Evolutionary conservation across 345 rosid species (phyloP).

Genomic region (Murraya koenigii): DNA sequence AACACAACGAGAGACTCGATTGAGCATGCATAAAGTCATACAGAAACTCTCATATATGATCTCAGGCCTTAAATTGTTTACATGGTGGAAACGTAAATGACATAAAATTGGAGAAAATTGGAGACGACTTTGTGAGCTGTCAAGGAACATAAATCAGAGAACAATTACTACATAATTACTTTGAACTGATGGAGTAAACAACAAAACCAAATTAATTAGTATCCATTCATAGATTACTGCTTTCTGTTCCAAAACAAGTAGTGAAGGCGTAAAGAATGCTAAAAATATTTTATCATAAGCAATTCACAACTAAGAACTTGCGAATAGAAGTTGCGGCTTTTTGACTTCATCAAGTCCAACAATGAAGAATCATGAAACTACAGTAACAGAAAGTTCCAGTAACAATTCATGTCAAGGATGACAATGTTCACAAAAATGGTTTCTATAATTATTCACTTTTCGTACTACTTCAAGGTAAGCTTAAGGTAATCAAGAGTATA

Average conservation of each 20-base stretch:
- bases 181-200: background rate
- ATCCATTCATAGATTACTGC: background rate
- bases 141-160: background rate
- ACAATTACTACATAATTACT: background rate
- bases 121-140: background rate
- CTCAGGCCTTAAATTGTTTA: background rate
- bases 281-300: background rate
- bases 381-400: background rate
- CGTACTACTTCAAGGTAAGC: background rate
- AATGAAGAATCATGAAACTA: slow-evolving; percentile 1
- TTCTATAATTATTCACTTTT: background rate
- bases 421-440: background rate
- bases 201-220: background rate
- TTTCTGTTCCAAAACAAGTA: background rate
- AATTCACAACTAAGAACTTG: background rate
- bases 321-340: background rate
- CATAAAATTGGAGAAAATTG: background rate
- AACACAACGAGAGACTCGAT: background rate
- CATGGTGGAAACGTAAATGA: background rate
- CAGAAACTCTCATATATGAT: background rate
- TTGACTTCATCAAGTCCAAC: background rate
- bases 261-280: background rate
- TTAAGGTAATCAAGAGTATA: background rate
- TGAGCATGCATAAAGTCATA: background rate
- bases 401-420: background rate